Evolutionary conservation across 2,329 filamentous ascomycete genomes (phyloP).

Genomic region (Dothideomycetes sp.): DNA sequence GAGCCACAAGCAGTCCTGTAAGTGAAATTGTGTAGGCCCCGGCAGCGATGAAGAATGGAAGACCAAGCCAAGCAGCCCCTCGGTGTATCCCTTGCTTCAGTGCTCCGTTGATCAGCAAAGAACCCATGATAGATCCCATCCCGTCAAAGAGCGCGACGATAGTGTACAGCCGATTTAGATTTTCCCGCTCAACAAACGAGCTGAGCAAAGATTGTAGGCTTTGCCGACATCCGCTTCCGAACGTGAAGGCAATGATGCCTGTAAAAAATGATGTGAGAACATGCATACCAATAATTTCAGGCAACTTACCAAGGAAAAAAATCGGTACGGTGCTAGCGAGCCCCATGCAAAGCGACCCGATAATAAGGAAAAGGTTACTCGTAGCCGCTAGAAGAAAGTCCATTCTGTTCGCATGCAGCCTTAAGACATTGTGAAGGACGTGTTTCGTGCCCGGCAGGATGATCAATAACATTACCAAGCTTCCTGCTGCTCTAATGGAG

Average conservation of each 20-base stretch:
- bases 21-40: slow-evolving; percentile 2
- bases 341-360: slow-evolving; percentile 6
- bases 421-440: neutral
- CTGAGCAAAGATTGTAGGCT: slow-evolving; percentile 2
- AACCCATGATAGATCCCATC: neutral
- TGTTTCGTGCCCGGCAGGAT: neutral
- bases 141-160: slow-evolving; percentile 2
- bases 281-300: too few relatives aligned
- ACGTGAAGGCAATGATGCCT: slow-evolving; percentile 1
- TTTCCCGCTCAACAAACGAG: slow-evolving; percentile 2
- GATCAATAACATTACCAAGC: too few relatives aligned
- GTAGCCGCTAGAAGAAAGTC: slow-evolving; percentile 2
- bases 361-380: neutral
- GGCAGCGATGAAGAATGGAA: slow-evolving; percentile 7
- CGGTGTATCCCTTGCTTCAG: slow-evolving; percentile 6
- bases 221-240: neutral
- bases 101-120: neutral
- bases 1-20: neutral
- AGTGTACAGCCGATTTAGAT: slow-evolving; percentile 3
- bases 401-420: neutral
- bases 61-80: slow-evolving; percentile 6
- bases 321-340: neutral
- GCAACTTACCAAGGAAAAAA: neutral
- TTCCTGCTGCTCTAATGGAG: too few relatives aligned
- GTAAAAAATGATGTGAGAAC: too few relatives aligned